phyloP scores from a whole-genome alignment of 495 filamentous ascomycete genomes.

The Annulohypoxylon maeteangense region DNA sequence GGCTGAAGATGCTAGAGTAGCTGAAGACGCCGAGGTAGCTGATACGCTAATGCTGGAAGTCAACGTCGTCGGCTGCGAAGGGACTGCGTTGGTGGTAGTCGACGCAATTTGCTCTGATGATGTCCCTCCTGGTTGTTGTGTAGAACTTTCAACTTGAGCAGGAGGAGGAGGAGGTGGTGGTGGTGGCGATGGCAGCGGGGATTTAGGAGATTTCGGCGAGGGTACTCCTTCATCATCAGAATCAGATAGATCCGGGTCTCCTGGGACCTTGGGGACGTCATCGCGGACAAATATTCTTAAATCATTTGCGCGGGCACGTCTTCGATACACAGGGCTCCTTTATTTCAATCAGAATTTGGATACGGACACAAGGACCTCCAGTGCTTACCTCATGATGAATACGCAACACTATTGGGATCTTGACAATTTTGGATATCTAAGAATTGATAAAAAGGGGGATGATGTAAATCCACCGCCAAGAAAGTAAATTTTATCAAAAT shows the following conservation, averaged over 20 bases:
- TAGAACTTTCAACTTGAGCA: neutral
- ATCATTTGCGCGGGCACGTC: constrained; percentile 32
- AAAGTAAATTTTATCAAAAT: constrained; percentile 30
- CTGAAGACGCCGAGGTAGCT: constrained; percentile 1
- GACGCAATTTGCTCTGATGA: constrained; percentile 2
- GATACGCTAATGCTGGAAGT: neutral
- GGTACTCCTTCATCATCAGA: constrained; percentile 37
- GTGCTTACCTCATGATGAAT: constrained; percentile 35
- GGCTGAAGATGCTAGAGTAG: too few species aligned
- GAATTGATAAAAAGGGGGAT: constrained; percentile 20
- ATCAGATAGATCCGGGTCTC: constrained; percentile 22
- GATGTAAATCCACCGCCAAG: constrained; percentile 13
- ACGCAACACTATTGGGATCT: constrained; percentile 30
- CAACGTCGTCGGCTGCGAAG: constrained; percentile 5
- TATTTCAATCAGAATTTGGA: neutral
- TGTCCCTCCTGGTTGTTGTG: neutral
- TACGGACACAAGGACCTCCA: neutral
- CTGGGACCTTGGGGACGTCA: constrained; percentile 4
- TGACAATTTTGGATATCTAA: constrained; percentile 19
- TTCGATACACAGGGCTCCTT: constrained; percentile 28
- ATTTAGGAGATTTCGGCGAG: constrained; percentile 25
- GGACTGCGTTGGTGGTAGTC: neutral
- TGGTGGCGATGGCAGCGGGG: too few species aligned
- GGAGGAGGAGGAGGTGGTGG: too few species aligned
- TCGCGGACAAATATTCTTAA: constrained; percentile 32